phyloP scores from a whole-genome alignment of 257 asterid genomes.

The Solanum chiquidenum region DNA sequence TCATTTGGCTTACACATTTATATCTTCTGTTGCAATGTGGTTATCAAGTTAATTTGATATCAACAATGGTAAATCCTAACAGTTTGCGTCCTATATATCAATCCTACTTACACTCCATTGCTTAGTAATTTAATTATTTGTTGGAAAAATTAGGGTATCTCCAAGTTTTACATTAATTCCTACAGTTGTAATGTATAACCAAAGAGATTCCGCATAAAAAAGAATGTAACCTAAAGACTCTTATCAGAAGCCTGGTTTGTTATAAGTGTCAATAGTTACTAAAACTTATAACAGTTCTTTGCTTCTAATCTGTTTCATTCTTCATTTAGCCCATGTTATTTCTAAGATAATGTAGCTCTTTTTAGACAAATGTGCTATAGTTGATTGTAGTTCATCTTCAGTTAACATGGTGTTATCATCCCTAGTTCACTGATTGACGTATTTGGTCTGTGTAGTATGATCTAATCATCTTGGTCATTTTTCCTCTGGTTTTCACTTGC shows the following conservation, averaged over 20 bases:
- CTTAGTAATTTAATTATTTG: neutral
- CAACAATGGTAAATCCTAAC: neutral
- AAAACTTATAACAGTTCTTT: neutral
- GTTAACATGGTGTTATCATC: neutral
- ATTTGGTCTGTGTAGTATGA: neutral
- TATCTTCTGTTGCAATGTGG: neutral
- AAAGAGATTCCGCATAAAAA: neutral
- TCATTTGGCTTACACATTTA: neutral
- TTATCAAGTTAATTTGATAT: neutral
- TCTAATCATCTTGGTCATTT: neutral
- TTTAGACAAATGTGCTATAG: neutral
- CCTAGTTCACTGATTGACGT: neutral
- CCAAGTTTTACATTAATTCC: neutral
- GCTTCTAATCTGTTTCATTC: neutral
- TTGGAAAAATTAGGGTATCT: neutral
- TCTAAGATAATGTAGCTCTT: neutral
- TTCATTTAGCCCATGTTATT: neutral
- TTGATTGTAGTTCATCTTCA: neutral
- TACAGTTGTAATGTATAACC: neutral
- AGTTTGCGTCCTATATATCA: neutral
- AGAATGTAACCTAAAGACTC: neutral
- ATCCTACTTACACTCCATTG: neutral
- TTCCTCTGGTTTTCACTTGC: neutral
- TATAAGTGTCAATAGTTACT: neutral
- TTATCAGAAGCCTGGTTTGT: neutral